These are phyloP conservation scores for Haematococcus sp. DNA, from an alignment of 139 green algal genomes.

Conservation along the genomic window DNA sequence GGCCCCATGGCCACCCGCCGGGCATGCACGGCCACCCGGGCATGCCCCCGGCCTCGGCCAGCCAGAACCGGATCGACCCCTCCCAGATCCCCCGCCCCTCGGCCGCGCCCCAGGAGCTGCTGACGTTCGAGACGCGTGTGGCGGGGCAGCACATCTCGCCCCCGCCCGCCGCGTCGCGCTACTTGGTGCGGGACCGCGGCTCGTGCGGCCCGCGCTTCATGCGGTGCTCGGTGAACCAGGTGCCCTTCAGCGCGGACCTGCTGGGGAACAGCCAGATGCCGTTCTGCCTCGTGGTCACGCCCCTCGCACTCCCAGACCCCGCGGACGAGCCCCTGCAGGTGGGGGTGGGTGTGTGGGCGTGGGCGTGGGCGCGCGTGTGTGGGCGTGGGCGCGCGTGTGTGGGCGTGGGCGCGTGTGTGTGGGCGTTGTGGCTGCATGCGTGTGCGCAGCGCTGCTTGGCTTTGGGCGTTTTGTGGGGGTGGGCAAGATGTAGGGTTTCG, in stretches of 20 bases:
- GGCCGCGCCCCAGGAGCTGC: constrained; percentile 26
- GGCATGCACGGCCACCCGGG: not conserved
- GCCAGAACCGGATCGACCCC: constrained; percentile 71
- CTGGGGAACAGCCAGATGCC: constrained; percentile 75
- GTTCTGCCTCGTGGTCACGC: constrained; percentile 78
- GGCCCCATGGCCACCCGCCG: not conserved
- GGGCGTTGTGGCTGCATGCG: too few species aligned
- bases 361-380: too few species aligned
- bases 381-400: too few species aligned
- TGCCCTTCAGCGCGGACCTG: constrained; percentile 76
- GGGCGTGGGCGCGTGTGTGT: too few species aligned
- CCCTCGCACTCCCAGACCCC: constrained; percentile 74
- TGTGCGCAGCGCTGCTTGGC: too few species aligned
- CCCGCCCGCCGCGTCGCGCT: constrained; percentile 38
- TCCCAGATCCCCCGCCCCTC: constrained; percentile 77
- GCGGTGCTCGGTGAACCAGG: constrained; percentile 73
- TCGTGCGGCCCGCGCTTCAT: constrained; percentile 78
- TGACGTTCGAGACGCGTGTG: constrained; percentile 70
- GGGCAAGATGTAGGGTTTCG: too few species aligned
- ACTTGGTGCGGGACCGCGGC: constrained; percentile 66
- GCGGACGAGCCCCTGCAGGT: constrained; percentile 75
- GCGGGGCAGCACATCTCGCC: constrained; percentile 33
- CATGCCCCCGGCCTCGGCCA: too few species aligned
- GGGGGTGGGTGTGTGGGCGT: too few species aligned
- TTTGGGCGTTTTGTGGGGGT: too few species aligned